Evolutionary conservation across 2,329 filamentous ascomycete species (phyloP), one percentile per base, ranked within the genome.

Genomic region (Nigrospora sphaerica): DNA sequence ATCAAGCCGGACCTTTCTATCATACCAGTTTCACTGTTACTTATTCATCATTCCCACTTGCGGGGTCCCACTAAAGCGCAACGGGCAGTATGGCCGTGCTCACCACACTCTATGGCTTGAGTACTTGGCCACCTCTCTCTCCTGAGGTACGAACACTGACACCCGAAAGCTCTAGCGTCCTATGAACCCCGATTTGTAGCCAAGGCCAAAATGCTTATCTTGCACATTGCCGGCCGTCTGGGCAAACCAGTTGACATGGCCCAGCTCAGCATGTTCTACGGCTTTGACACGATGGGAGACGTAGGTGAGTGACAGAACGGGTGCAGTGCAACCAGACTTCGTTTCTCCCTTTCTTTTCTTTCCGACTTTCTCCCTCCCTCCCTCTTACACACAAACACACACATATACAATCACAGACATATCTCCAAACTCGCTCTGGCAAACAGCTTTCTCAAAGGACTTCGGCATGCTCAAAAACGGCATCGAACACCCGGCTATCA

Each of bases 401-500:
- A n/a, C n/a, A n/a, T n/a, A n/a, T n/a, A n/a, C n/a, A n/a, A n/a
- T n/a, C n/a, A n/a, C n/a, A n/a, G n/a, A 7, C 7, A 23, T 23
- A 7, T 23, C 7, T 7, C 19, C 19, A 23, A 23, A 7, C 19
- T 23, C 19, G 7, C 19, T 23, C 4, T 23, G 4, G 19, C 7
- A 7, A 4, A 23, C 13, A 42, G 40, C 31, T 1, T 73, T 73
- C 52, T 69, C 66, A 5, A 58, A 64, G 44, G 56, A 69, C 40
- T 69, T 68, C 51, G 60, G 64, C 32, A 69, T 65, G 56, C 55
- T 70, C 16, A 58, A 65, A 18, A 52, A 54, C 11, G 59, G 58
- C 10, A 52, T 59, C 32, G 46, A 57, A 18, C 62, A 66, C 43
- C 64, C 58, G 57, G 65, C 62, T 2, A 61, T 54, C 16, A 39